Percentiles rank a stretch among this genome's conserved stretches.
Conservation (phyloP, 306 rosid genomes). For the Quercus cerris region DNA sequence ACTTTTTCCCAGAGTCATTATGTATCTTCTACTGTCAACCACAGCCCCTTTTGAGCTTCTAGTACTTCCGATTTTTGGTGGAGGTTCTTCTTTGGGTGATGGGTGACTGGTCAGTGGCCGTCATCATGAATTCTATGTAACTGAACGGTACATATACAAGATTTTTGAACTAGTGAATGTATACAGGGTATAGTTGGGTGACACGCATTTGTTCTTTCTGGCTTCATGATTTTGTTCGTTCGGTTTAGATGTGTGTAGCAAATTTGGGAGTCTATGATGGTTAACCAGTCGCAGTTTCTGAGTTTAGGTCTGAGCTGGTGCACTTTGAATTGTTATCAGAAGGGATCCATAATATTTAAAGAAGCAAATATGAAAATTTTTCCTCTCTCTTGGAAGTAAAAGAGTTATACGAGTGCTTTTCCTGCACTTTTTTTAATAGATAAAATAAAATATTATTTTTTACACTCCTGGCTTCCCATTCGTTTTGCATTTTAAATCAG, state of each 20-base stretch:
- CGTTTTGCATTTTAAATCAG: background rate
- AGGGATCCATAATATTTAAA: background rate
- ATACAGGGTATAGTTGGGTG: constrained; percentile 66
- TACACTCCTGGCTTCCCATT: background rate
- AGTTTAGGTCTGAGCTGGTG: constrained; percentile 21
- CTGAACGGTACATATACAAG: constrained; percentile 56
- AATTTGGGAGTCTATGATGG: constrained; percentile 35
- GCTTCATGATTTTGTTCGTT: constrained; percentile 34
- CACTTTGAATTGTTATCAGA: background rate
- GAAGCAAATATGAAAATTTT: too few relatives aligned
- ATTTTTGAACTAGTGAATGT: constrained; percentile 68
- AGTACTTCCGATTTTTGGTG: constrained; percentile 33
- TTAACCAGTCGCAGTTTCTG: constrained; percentile 27
- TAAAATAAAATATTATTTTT: too few relatives aligned
- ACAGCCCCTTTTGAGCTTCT: constrained; percentile 36
- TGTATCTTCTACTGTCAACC: constrained; percentile 35
- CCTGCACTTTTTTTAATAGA: too few relatives aligned
- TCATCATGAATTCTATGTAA: constrained; percentile 35
- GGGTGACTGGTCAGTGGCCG: constrained; percentile 43
- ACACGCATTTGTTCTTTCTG: constrained; percentile 18
- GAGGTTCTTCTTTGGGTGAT: constrained; percentile 39
- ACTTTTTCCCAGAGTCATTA: constrained; percentile 32
- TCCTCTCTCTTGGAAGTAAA: background rate
- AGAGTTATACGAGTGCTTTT: background rate
- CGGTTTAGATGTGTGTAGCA: constrained; percentile 17